Percentiles rank a stretch among this genome's conserved stretches.
phyloP scores from a whole-genome alignment of 2,329 filamentous ascomycete species.

The Colletotrichum chrysophilum region DNA sequence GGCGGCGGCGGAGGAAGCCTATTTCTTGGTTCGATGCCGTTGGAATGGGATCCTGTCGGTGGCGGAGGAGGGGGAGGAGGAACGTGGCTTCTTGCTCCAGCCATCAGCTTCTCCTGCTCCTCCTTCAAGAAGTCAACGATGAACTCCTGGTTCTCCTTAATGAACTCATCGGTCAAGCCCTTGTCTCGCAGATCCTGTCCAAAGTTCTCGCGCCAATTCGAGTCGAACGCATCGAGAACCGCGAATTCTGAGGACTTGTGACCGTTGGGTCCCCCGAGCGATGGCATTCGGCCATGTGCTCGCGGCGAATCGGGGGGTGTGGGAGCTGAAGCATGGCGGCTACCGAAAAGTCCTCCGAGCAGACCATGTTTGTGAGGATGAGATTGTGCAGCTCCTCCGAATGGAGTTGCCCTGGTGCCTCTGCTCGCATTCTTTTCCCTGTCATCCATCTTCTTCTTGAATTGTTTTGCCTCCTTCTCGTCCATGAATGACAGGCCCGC shows the following conservation, averaged over 20 bases:
- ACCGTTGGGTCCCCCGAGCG: conserved; percentile 53
- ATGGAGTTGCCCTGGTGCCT: conserved; percentile 79
- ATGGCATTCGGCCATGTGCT: conserved; percentile 40
- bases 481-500: conserved; percentile 92
- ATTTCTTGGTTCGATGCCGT: conserved; percentile 34
- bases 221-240: conserved; percentile 68
- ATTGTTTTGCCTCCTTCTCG: conserved; percentile 96
- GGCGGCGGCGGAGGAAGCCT: conserved; percentile 42
- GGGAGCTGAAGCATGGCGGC: conserved; percentile 62
- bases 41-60: conserved; percentile 28
- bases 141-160: conserved; percentile 71
- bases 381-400: conserved; percentile 55
- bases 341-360: conserved; percentile 66
- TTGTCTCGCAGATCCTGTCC: conserved; percentile 67
- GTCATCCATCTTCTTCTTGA: conserved; percentile 97
- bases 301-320: conserved; percentile 64
- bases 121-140: conserved; percentile 69
- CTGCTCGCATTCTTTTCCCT: conserved; percentile 95
- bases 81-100: conserved; percentile 21
- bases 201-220: conserved; percentile 69
- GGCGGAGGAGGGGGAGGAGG: conserved; percentile 30
- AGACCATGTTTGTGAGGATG: conserved; percentile 51
- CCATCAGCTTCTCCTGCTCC: conserved; percentile 51
- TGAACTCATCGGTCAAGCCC: conserved; percentile 70
- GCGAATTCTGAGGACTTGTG: conserved; percentile 61